Base-by-base conservation (phyloP, 441 rosid genomes). In the Erodium trifolium region DNA sequence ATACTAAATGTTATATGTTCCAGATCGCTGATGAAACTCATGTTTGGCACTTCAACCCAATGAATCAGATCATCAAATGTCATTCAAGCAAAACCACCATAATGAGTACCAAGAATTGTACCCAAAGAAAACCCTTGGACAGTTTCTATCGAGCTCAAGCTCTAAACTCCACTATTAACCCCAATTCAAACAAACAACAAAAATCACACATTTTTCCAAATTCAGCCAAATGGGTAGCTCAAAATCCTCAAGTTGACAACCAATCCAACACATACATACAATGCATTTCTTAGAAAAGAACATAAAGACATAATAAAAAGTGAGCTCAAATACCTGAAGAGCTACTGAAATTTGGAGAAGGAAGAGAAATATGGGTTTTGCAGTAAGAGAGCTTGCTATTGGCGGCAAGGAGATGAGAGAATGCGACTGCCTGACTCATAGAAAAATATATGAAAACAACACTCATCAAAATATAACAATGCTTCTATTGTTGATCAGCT, bases 251-350 rank as follows among this genome's bases (percentile, higher is more conserved):
- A 53, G 2, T 53, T 53, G 18, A 17, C 19, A n/a, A 53, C 5
- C n/a, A 14, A 53, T 1, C 14, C 60, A 53, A 13, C 60, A 4
- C 18, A 53, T n/a, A 23, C 27, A 53, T 5, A 53, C 5, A 53
- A 13, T 3, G 60, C 18, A n/a, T n/a, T 5, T 51, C 16, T 51
- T n/a, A 11, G 2, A 27, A 47, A 17, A 9, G 5, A 63, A 59
- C 14, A 39, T 0, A 18, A 37, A 55, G 18, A 31, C 10, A 65
- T 6, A 67, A 16, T 2, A 18, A 2, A 2, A 47, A 8, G n/a
- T 39, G 13, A 37, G 4, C 8, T 7, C 19, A 53, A n/a, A 71
- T 75, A 86, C 92, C 85, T 80, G 87, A 77, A 70, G 69, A 81
- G 71, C 79, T 67, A 13, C 45, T 63, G 59, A n/a, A 79, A 81